phyloP scores from a whole-genome alignment of 1,284 basidiomycete genomes.

The Abortiporus biennis region DNA sequence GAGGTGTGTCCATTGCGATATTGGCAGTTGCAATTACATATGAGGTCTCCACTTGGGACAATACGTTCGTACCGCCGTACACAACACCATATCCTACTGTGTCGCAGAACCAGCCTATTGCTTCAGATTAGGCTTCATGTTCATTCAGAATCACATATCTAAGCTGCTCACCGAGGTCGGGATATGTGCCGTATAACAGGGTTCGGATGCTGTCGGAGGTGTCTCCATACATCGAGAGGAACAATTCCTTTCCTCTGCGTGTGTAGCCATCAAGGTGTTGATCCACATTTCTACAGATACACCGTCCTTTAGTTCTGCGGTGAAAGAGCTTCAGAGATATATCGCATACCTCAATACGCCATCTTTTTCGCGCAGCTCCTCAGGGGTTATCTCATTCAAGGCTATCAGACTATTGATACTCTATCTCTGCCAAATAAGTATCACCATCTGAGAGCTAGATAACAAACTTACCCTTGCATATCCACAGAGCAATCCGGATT shows the following conservation, averaged over 20 bases:
- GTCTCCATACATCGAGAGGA: conserved; percentile 42
- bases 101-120: conserved; percentile 43
- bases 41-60: conserved; percentile 39
- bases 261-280: conserved; percentile 33
- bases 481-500: conserved; percentile 46
- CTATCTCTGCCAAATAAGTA: conserved; percentile 10
- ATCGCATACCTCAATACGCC: conserved; percentile 20
- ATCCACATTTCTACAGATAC: conserved; percentile 29
- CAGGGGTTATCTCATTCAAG: conserved; percentile 26
- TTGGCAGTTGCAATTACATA: conserved; percentile 44
- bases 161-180: conserved; percentile 43
- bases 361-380: conserved; percentile 25
- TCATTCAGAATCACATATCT: too few relatives aligned
- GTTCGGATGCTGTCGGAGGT: conserved; percentile 36
- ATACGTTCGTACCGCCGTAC: conserved; percentile 36
- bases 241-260: conserved; percentile 36
- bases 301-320: conserved; percentile 1
- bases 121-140: too few relatives aligned
- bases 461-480: conserved; percentile 36
- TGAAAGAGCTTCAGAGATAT: background rate
- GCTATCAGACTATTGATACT: conserved; percentile 28
- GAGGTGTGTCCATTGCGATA: conserved; percentile 44
- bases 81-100: conserved; percentile 45
- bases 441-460: background rate
- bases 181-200: conserved; percentile 42